Conservation (phyloP, 352 stramenopile genomes). For the Labyrinthula sp. region DNA sequence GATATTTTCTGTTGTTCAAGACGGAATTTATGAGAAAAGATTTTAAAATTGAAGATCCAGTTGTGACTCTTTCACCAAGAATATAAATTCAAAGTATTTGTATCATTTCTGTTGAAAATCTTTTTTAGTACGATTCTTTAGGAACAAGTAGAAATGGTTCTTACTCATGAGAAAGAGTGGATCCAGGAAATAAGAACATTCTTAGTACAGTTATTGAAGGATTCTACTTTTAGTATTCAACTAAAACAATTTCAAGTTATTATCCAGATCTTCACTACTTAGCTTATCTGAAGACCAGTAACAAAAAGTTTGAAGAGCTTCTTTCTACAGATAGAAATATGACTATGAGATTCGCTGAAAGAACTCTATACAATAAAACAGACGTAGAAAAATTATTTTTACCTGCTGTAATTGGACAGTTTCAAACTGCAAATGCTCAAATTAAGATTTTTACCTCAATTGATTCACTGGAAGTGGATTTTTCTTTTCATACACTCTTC, state of each 20-base stretch:
- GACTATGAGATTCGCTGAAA: conserved; percentile 10
- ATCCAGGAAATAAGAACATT: conserved; percentile 2
- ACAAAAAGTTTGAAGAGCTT: conserved; percentile 4
- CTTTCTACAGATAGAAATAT: conserved; percentile 1
- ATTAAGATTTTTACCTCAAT: too few relatives aligned
- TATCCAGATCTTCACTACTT: conserved; percentile 20
- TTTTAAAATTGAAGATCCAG: background rate
- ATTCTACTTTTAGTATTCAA: conserved; percentile 11
- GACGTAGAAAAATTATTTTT: too few relatives aligned
- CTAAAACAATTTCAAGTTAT: conserved; percentile 2
- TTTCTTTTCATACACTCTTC: too few relatives aligned
- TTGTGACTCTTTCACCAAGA: background rate
- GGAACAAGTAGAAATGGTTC: background rate
- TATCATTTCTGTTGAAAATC: conserved; percentile 1
- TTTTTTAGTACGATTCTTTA: conserved; percentile 6
- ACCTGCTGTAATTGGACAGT: too few relatives aligned
- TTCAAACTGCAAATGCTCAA: too few relatives aligned
- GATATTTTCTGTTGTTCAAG: background rate
- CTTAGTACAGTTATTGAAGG: background rate
- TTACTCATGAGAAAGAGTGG: conserved; percentile 4
- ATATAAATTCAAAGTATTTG: conserved; percentile 5
- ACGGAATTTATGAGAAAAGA: background rate
- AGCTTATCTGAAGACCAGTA: conserved; percentile 4
- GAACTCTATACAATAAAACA: too few relatives aligned
- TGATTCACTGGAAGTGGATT: too few relatives aligned